Base-by-base conservation (phyloP, 139 green algal genomes). In the Cymbomonas tetramitiformis region DNA sequence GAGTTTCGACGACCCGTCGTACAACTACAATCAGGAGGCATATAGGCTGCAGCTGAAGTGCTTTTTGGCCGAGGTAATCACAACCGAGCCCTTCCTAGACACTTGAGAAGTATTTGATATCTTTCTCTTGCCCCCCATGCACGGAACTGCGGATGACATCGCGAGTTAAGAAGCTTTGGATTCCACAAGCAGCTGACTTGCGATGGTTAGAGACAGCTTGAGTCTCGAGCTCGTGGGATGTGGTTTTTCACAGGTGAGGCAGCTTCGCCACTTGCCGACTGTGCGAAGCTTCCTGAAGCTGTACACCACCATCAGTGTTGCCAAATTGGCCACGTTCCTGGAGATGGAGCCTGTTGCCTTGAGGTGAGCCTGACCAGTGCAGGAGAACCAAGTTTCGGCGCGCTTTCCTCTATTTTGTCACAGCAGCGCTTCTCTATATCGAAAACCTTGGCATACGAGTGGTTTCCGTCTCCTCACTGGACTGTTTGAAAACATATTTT, bases 261-360 rank as follows among this genome's bases (percentile, higher is more conserved):
- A n/a, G n/a, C n/a, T n/a, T n/a, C n/a, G n/a, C n/a, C n/a, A 78
- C 43, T 68, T 88, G 39, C 78, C 75, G 21, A 62, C 56, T 30
- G 63, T 93, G 25, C 81, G 85, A 56, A 76, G 84, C 66, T 86
- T 89, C 67, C 76, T 98, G 26, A 83, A 84, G 63, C 83, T 98
- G 29, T 98, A 97, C 82, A 58, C 68, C 10, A 62, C 71, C 51
- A 95, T 96, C 73, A 75, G 68, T 6, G 52, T 94, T 44, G 21
- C 67, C 34, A 94, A 95, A 71, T 82, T 98, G 49, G 85, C 85
- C 3, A 53, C 26, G 23, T 73, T 96, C 36, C 81, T 94, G 67
- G 88, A 95, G 43, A 71, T 83, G 19, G 78, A 88, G 29, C 63
- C 78, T 47, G 61, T 41, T 30, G 62, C 91, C 29, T 71, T 75